Evolutionary conservation across 805 yeast genomes (phyloP).

Genomic region (Wickerhamomyces hampshirensis): DNA sequence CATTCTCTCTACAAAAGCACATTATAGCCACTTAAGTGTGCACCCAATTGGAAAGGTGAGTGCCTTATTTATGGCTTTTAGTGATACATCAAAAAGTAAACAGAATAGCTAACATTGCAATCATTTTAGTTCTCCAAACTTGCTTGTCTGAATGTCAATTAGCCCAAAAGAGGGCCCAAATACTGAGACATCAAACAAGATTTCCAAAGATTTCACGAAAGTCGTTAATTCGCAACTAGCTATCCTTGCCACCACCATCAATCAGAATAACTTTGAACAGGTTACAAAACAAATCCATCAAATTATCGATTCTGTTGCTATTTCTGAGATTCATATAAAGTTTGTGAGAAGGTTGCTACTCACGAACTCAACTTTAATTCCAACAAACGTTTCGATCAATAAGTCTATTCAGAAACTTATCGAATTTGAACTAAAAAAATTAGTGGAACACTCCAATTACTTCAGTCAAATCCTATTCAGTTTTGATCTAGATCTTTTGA

Average conservation of each 20-base stretch:
- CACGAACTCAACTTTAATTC: constrained; percentile 25
- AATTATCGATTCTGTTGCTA: constrained; percentile 31
- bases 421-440: constrained; percentile 21
- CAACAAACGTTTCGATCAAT: constrained; percentile 19
- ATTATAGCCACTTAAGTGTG: no score
- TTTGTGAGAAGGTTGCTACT: constrained; percentile 30
- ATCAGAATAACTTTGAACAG: constrained; percentile 34
- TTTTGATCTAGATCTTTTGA: constrained; percentile 26
- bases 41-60: no score
- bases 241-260: constrained; percentile 42
- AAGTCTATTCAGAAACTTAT: constrained; percentile 16
- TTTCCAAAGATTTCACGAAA: constrained; percentile 16
- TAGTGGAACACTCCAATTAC: constrained; percentile 13
- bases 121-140: background rate
- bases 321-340: constrained; percentile 29
- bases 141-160: background rate
- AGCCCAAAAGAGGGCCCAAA: constrained; percentile 19
- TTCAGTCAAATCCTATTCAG: constrained; percentile 12
- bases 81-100: no score
- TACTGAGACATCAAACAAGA: constrained; percentile 4
- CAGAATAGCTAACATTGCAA: background rate
- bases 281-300: constrained; percentile 41
- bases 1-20: no score
- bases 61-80: no score
- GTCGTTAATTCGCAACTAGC: constrained; percentile 50